Base-by-base conservation (phyloP, 495 filamentous ascomycete genomes). In the Talaromyces adpressus region DNA sequence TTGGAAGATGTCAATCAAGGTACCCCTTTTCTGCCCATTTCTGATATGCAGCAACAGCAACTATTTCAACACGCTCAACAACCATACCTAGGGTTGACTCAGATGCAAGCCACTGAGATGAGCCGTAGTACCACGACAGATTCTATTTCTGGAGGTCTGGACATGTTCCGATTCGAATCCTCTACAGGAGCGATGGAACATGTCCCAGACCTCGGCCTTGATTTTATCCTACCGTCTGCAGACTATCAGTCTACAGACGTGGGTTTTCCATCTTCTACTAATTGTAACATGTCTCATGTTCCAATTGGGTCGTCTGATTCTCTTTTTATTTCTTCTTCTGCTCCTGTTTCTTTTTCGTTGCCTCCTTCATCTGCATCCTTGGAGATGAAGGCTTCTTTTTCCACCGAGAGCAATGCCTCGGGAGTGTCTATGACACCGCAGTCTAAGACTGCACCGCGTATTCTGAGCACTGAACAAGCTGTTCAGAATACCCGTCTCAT, bases 61-160 rank as follows among this genome's bases (percentile, higher is more conserved):
- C 34, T 32, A 20, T 63, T 68, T 57, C 66, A 66, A 52, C 62
- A 68, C 39, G 57, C 62, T 32, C 67, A 61, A 58, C 54, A 60
- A 20, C 56, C 66, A 22, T 56, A 69, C 8, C 58, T 29, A 30
- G 65, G 64, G 54, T 27, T 68, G 59, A 49, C 67, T 6, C 52
- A 59, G n/a, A 36, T 58, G 56, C 54, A 65, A 14, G 73, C 76
- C 16, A 65, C 73, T 23, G 72, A 74, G 27, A 82, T 83, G 81
- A 81, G 72, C 30, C 73, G 81, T 60, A 79, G 74, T 62, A 73
- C 70, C 16, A 80, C 74, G 7, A 74, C 76, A 52, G 78, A 79
- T 56, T 77, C 77, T 29, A 67, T 82, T 39, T 78, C 75, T 58
- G 73, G 75, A 62, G 74, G 70, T n/a, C 68, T 82, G 56, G 72